Conservation (phyloP, 306 rosid species). For the Rosa chinensis region DNA sequence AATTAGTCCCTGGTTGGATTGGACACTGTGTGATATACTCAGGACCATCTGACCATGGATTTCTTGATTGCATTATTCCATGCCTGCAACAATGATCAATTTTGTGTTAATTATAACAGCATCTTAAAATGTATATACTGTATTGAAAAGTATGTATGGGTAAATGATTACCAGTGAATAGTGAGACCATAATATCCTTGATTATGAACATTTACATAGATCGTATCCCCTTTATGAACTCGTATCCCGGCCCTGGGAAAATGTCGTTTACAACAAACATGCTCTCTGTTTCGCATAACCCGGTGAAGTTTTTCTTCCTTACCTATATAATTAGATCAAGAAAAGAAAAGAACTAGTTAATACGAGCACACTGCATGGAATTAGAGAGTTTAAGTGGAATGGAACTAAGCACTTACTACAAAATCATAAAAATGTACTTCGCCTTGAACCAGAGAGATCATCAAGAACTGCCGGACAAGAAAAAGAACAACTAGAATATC, state of each 20-base stretch:
- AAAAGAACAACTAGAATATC: neutral
- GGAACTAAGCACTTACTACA: neutral
- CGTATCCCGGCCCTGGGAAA: neutral
- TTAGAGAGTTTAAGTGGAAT: neutral
- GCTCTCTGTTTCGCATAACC: neutral
- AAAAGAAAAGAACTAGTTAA: neutral
- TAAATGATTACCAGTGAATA: neutral
- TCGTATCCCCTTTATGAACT: neutral
- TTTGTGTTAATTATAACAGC: neutral
- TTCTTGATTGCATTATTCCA: neutral
- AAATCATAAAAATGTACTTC: neutral
- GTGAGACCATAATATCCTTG: neutral
- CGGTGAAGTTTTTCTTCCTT: slow-evolving; percentile 1
- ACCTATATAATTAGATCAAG: neutral
- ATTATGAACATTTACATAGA: neutral
- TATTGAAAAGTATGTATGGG: neutral
- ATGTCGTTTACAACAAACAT: neutral
- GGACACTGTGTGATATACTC: neutral
- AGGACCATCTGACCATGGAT: neutral
- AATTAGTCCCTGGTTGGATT: neutral
- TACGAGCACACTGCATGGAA: neutral
- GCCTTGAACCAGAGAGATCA: neutral
- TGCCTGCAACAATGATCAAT: neutral
- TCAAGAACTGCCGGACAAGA: neutral
- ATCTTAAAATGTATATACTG: neutral